These are phyloP conservation scores for Chlamydomonas urium DNA, from an alignment of 139 green algal genomes.

Conservation along the genomic window DNA sequence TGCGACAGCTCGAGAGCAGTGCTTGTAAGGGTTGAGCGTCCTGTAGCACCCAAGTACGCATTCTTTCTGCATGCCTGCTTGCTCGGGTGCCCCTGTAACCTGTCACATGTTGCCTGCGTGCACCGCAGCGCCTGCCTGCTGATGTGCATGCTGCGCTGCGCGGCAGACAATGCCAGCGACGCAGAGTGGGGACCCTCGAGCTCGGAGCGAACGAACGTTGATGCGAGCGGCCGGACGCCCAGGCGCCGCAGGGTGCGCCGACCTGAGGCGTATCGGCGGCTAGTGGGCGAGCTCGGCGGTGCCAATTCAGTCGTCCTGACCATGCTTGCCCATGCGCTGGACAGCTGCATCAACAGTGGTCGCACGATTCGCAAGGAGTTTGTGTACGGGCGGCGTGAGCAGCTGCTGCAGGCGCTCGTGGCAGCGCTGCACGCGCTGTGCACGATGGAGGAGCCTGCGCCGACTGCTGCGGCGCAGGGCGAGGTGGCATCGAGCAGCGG, in stretches of 20 bases:
- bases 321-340: not conserved
- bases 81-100: not conserved
- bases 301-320: no score
- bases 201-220: not conserved
- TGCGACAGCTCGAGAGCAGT: no score
- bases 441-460: not conserved
- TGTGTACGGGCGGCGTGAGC: not conserved
- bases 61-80: not conserved
- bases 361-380: not conserved
- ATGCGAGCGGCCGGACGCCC: not conserved
- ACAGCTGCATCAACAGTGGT: not conserved
- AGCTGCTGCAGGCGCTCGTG: constrained; percentile 1
- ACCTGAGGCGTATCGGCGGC: not conserved
- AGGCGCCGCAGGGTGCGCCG: not conserved
- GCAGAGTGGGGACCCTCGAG: not conserved
- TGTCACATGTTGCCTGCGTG: no score
- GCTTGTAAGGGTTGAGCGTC: not conserved
- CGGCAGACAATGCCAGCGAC: not conserved
- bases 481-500: no score
- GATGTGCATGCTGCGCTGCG: constrained; percentile 1
- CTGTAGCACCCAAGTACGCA: no score
- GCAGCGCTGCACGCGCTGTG: not conserved
- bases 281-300: no score
- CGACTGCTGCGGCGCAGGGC: no score
- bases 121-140: not conserved